A percentile compares a stretch with the other conserved stretches of the same genome.
These are phyloP conservation scores for Extremus antarcticus DNA, from an alignment of 495 filamentous ascomycete genomes.

Conservation along the genomic window DNA sequence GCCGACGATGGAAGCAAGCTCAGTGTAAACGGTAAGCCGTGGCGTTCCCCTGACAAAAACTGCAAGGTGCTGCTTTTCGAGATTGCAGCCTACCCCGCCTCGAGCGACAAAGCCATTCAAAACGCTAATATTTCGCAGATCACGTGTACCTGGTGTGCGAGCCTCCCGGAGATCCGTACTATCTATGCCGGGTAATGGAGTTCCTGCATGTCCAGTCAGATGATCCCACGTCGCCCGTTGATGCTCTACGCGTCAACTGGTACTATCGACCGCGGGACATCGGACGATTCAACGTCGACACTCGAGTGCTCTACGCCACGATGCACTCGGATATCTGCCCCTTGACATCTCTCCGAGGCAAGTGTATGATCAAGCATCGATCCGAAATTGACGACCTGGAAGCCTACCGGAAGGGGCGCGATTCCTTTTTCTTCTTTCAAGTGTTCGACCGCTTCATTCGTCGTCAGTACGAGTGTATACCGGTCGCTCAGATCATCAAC, in stretches of 20 bases:
- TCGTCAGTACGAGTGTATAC: slow-evolving; percentile 93
- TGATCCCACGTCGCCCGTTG: slow-evolving; percentile 59
- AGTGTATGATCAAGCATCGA: slow-evolving; percentile 77
- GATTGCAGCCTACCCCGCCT: slow-evolving; percentile 9
- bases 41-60: not conserved
- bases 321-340: slow-evolving; percentile 99
- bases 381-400: slow-evolving; percentile 76
- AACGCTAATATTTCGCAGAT: slow-evolving; percentile 45
- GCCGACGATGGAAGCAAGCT: slow-evolving; percentile 86
- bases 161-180: slow-evolving; percentile 95
- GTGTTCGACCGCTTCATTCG: slow-evolving; percentile 97
- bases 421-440: slow-evolving; percentile 95
- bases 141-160: slow-evolving; percentile 96
- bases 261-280: slow-evolving; percentile 96
- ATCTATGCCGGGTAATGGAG: slow-evolving; percentile 95
- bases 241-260: slow-evolving; percentile 91
- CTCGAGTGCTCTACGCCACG: slow-evolving; percentile 78
- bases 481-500: slow-evolving; percentile 85
- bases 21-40: slow-evolving; percentile 71
- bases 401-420: slow-evolving; percentile 67
- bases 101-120: slow-evolving; percentile 19
- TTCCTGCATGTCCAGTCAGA: slow-evolving; percentile 69
- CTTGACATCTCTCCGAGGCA: slow-evolving; percentile 80
- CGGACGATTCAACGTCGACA: slow-evolving; percentile 78
- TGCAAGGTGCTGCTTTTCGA: slow-evolving; percentile 2